A percentile compares a stretch with the other conserved stretches of the same genome.
Conservation (phyloP, 305 asterid genomes). For the Fraxinus angustifolia region DNA sequence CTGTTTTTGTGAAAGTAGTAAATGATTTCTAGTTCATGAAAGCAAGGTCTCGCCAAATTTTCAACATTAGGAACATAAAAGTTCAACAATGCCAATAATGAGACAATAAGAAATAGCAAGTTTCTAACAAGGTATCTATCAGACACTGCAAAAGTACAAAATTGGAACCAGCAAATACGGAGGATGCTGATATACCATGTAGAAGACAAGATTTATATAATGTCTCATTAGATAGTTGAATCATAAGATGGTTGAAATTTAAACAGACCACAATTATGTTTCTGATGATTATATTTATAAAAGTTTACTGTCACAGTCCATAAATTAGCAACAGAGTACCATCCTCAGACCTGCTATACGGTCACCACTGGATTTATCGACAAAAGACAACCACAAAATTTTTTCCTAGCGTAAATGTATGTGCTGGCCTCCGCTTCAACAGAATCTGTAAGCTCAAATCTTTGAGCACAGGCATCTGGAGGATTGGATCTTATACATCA, state of each 20-base stretch:
- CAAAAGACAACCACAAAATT: not conserved
- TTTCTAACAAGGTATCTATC: not conserved
- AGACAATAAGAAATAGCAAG: conserved; percentile 15
- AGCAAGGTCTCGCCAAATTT: conserved; percentile 12
- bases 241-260: not conserved
- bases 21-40: conserved; percentile 9
- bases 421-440: conserved; percentile 9
- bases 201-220: not conserved
- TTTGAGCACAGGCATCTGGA: conserved; percentile 3
- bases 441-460: conserved; percentile 11
- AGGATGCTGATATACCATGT: not conserved
- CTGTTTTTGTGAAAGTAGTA: conserved; percentile 36
- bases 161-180: conserved; percentile 4
- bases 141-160: conserved; percentile 3
- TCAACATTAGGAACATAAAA: not conserved
- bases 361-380: not conserved
- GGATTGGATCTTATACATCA: conserved; percentile 1
- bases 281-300: not conserved
- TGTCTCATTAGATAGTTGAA: not conserved
- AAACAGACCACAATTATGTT: not conserved
- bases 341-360: not conserved
- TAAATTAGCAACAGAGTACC: not conserved
- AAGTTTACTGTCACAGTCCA: not conserved
- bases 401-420: not conserved
- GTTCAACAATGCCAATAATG: conserved; percentile 15